Evolutionary conservation across 106 monocot genomes (phyloP).

Genomic region (Vanilla planifolia): DNA sequence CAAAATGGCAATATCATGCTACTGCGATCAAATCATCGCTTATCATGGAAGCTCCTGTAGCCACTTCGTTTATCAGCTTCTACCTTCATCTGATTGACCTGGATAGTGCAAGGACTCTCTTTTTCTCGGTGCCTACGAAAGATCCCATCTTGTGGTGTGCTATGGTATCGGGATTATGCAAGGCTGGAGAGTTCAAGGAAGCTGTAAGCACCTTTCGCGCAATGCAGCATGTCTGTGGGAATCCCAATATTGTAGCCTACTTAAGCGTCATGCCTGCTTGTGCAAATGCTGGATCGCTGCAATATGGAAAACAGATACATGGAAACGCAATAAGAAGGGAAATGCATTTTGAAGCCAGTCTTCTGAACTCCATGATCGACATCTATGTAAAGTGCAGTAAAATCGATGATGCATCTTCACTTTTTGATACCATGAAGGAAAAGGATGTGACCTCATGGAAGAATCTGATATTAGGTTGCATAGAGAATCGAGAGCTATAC

Average conservation of each 20-base stretch:
- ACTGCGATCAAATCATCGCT: constrained; percentile 28
- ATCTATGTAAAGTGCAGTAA: constrained; percentile 30
- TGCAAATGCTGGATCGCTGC: constrained; percentile 16
- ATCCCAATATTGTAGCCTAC: constrained; percentile 26
- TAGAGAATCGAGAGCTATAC: background rate
- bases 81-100: constrained; percentile 28
- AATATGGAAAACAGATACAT: constrained; percentile 31
- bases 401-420: constrained; percentile 13
- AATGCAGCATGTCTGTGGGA: constrained; percentile 15
- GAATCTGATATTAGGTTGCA: constrained; percentile 38
- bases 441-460: constrained; percentile 45
- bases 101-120: constrained; percentile 14
- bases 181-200: constrained; percentile 17
- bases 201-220: constrained; percentile 26
- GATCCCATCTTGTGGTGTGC: constrained; percentile 46
- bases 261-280: constrained; percentile 37
- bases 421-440: constrained; percentile 23
- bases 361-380: constrained; percentile 35
- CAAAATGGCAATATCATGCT: constrained; percentile 17
- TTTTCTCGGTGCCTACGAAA: constrained; percentile 12
- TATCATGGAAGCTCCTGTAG: constrained; percentile 9
- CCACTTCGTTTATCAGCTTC: constrained; percentile 31
- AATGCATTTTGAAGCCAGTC: constrained; percentile 16
- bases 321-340: constrained; percentile 24
- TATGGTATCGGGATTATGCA: constrained; percentile 29